Evolutionary conservation across 2,329 filamentous ascomycete species (phyloP), one percentile per base, ranked within the genome.

Genomic region (Chaetomium strumarium): DNA sequence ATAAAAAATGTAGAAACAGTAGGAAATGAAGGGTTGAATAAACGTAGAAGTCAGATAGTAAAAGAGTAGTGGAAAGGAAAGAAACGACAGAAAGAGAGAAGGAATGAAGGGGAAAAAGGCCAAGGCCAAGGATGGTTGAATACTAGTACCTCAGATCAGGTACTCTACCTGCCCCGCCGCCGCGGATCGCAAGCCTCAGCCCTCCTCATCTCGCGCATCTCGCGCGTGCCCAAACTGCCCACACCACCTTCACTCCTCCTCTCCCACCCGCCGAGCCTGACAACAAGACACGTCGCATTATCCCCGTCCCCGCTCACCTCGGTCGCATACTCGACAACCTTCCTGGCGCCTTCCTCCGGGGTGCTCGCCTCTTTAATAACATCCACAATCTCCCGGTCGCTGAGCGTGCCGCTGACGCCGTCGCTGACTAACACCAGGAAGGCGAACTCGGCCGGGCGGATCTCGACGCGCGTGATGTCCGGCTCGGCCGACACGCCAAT

Each of bases 361-460:
- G 92, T 97, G 64, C 79, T 84, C 5, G 90, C 88, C 70, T 99
- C 93, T 69, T 97, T 97, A 63, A 97, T 78, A 31, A 97, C 84
- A 66, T 99, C 93, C 30, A 96, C 91, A 56, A 97, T 90, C 71
- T 99, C 93, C 71, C 97, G 92, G 65, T 99, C 93, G 51, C 79
- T 83, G 19, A 97, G 74, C 14, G 87, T 88, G 7, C 89, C 92
- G 17, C 85, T 92, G 10, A 99, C 83, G 24, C 93, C 93, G 68
- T 99, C 93, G 2, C 83, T 88, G 67, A 95, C 82, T 43, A 99
- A 79, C 1, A 95, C 89, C 47, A 97, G 67, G 70, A 99, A 99
- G 2, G 84, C 84, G 70, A 90, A 96, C 68, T 96, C 85, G 0
- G 89, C 90, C 0, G 92, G 86, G 0, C 78, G 79, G 56, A 97